phyloP scores from a whole-genome alignment of 805 yeast species.

The Yamadazyma philogaea region DNA sequence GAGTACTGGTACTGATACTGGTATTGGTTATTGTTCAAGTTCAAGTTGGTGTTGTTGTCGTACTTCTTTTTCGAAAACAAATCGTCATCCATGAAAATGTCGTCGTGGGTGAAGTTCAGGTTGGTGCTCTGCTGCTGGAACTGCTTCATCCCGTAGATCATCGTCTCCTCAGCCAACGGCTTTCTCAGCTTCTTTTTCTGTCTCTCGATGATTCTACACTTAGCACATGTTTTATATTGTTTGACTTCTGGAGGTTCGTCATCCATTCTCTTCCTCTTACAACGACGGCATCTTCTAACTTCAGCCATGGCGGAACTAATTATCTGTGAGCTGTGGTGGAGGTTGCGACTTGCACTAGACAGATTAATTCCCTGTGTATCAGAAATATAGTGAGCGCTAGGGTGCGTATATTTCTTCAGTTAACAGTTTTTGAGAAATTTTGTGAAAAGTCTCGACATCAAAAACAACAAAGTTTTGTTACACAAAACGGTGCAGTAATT shows the following conservation, averaged over 20 bases:
- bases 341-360: neutral
- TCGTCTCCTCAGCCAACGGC: slow-evolving; percentile 46
- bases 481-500: slow-evolving; percentile 1
- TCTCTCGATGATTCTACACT: slow-evolving; percentile 55
- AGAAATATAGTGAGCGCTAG: slow-evolving; percentile 2
- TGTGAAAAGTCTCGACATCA: slow-evolving; percentile 9
- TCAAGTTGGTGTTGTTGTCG: slow-evolving; percentile 8
- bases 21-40: slow-evolving; percentile 8
- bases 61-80: slow-evolving; percentile 12
- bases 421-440: slow-evolving; percentile 3
- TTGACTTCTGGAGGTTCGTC: slow-evolving; percentile 56
- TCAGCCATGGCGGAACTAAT: slow-evolving; percentile 14
- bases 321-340: neutral
- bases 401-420: slow-evolving; percentile 5
- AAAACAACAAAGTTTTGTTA: slow-evolving; percentile 4
- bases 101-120: slow-evolving; percentile 18
- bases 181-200: slow-evolving; percentile 42
- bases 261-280: slow-evolving; percentile 53
- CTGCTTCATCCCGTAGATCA: slow-evolving; percentile 45
- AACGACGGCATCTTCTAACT: slow-evolving; percentile 49
- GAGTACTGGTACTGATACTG: slow-evolving; percentile 12
- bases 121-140: slow-evolving; percentile 38
- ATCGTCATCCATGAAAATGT: slow-evolving; percentile 20
- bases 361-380: neutral
- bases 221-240: slow-evolving; percentile 57